Conservation (phyloP, 2,329 filamentous ascomycete species). For the Neopestalotiopsis sp. region DNA sequence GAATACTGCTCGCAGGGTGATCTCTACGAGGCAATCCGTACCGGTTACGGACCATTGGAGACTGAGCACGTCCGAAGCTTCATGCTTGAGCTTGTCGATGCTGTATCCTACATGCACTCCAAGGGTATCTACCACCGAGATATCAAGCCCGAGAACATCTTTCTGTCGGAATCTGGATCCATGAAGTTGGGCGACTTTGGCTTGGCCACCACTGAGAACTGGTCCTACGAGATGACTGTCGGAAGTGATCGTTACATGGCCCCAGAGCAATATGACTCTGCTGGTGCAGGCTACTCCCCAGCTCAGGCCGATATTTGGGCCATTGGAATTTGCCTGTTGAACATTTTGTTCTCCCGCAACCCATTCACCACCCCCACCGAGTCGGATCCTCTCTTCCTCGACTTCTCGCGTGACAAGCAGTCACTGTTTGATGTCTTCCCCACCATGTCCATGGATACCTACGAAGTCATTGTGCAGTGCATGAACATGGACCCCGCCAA, state of each 20-base stretch:
- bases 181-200: slow-evolving; percentile 99
- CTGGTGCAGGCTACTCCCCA: slow-evolving; percentile 86
- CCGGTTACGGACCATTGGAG: slow-evolving; percentile 85
- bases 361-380: slow-evolving; percentile 91
- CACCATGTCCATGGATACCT: slow-evolving; percentile 98
- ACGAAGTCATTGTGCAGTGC: slow-evolving; percentile 88
- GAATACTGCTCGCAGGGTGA: slow-evolving; percentile 97
- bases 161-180: slow-evolving; percentile 81
- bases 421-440: slow-evolving; percentile 98
- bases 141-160: slow-evolving; percentile 99
- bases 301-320: slow-evolving; percentile 96
- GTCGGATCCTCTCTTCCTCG: slow-evolving; percentile 89
- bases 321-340: slow-evolving; percentile 93
- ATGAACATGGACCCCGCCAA: slow-evolving; percentile 90
- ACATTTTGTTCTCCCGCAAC: slow-evolving; percentile 95
- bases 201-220: slow-evolving; percentile 84
- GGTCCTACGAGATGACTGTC: slow-evolving; percentile 91
- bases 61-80: slow-evolving; percentile 97
- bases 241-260: slow-evolving; percentile 99
- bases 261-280: slow-evolving; percentile 94
- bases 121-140: slow-evolving; percentile 95
- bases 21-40: slow-evolving; percentile 94
- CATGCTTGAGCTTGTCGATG: slow-evolving; percentile 92
- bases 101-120: slow-evolving; percentile 87
- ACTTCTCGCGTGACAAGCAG: slow-evolving; percentile 92